Conservation (phyloP, 371 early-diverging fungal species). For the Batkoa obscura region DNA sequence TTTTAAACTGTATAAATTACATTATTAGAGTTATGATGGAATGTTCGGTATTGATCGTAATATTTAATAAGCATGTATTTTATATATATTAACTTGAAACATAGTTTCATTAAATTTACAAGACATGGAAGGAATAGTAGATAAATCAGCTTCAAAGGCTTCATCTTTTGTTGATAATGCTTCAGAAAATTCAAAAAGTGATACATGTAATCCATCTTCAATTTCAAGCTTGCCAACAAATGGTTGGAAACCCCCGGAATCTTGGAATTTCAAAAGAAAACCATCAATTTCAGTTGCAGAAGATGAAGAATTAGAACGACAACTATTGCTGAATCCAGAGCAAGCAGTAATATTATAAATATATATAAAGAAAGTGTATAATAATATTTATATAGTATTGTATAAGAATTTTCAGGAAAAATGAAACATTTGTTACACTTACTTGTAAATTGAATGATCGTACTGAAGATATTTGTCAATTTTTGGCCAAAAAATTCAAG, state of each 20-base stretch:
- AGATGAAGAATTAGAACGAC: background rate
- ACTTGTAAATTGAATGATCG: background rate
- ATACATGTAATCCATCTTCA: background rate
- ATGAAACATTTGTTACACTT: constrained; percentile 5
- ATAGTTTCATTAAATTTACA: background rate
- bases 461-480: constrained; percentile 22
- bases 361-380: background rate
- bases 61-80: background rate
- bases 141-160: background rate
- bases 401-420: background rate
- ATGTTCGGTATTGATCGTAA: constrained; percentile 3
- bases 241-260: background rate
- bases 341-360: background rate
- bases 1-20: background rate
- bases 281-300: background rate
- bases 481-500: constrained; percentile 55
- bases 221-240: background rate
- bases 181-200: background rate
- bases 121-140: constrained; percentile 2
- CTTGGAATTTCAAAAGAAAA: constrained; percentile 2
- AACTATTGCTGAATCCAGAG: background rate
- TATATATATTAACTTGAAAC: background rate
- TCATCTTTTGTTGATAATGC: background rate
- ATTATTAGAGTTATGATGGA: background rate
- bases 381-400: background rate